A percentile compares a stretch with the other conserved stretches of the same genome.
Evolutionary conservation across 2,329 filamentous ascomycete genomes (phyloP).

Genomic region (Cladosporium velox): DNA sequence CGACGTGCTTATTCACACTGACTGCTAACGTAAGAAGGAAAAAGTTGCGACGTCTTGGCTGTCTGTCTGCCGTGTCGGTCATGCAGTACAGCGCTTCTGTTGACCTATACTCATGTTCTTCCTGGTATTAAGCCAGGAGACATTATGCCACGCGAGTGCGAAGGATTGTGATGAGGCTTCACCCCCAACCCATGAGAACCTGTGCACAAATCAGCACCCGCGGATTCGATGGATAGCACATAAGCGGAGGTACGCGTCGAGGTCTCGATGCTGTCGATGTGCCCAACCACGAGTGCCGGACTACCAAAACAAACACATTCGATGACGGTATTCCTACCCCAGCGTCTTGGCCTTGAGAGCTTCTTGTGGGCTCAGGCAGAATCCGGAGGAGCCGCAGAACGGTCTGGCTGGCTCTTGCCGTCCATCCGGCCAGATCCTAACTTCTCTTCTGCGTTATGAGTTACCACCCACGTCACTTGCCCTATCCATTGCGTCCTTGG

Average conservation of each 20-base stretch:
- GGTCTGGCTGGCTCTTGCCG: conserved; percentile 9
- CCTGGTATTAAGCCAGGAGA: not conserved
- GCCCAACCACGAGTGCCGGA: not conserved
- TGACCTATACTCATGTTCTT: not conserved
- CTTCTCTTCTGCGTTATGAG: conserved; percentile 5
- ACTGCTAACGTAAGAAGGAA: not conserved
- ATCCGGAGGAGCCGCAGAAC: conserved; percentile 12
- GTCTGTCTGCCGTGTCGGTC: not conserved
- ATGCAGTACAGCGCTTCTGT: not conserved
- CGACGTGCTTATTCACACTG: not conserved
- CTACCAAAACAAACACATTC: not conserved
- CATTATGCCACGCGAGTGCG: not conserved
- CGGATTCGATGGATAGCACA: not conserved
- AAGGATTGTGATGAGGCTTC: not conserved
- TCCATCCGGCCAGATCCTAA: conserved; percentile 15
- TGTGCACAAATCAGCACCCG: not conserved
- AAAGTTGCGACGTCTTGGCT: not conserved
- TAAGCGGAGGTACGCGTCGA: not conserved
- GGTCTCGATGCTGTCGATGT: not conserved
- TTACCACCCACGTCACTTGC: conserved; percentile 14
- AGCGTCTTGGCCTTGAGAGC: conserved; percentile 2
- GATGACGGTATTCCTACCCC: conserved; percentile 5
- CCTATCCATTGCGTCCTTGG: not conserved
- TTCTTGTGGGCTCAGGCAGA: not conserved
- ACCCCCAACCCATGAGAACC: not conserved